Evolutionary conservation across 768 basidiomycete genomes (phyloP).

Genomic region (Amanita subjunquillea): DNA sequence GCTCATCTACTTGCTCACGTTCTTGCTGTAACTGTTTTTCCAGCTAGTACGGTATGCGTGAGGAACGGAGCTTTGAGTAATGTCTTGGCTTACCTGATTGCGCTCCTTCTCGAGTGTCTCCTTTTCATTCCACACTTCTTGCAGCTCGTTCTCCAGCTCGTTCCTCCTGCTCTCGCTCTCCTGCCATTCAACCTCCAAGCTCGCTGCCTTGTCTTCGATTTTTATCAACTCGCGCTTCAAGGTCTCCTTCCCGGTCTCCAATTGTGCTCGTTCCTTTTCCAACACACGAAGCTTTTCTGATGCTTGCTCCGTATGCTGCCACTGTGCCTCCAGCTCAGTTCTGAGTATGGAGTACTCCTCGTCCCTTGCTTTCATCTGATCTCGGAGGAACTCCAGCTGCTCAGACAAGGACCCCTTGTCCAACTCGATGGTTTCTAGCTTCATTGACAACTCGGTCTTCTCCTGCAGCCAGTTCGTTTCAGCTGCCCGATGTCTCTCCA

Average conservation of each 20-base stretch:
- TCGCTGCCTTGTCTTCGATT: slow-evolving; percentile 29
- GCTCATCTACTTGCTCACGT: slow-evolving; percentile 37
- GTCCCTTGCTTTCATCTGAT: slow-evolving; percentile 29
- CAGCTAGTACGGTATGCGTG: slow-evolving; percentile 24
- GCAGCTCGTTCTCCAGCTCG: slow-evolving; percentile 46
- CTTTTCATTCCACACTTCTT: slow-evolving; percentile 40
- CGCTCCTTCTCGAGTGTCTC: slow-evolving; percentile 48
- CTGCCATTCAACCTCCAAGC: slow-evolving; percentile 45
- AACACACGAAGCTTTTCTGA: slow-evolving; percentile 36
- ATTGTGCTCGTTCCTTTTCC: slow-evolving; percentile 21
- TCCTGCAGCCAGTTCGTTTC: slow-evolving; percentile 44
- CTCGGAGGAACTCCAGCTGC: slow-evolving; percentile 30
- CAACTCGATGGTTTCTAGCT: slow-evolving; percentile 30
- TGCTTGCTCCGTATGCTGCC: slow-evolving; percentile 50
- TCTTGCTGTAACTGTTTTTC: slow-evolving; percentile 42
- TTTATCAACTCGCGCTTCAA: slow-evolving; percentile 28
- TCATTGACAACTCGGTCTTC: slow-evolving; percentile 30
- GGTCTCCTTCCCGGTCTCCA: slow-evolving; percentile 30
- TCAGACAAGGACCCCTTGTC: slow-evolving; percentile 33
- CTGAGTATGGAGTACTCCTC: slow-evolving; percentile 41
- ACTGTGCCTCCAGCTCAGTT: slow-evolving; percentile 61
- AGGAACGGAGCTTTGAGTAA: background rate
- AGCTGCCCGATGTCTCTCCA: slow-evolving; percentile 28
- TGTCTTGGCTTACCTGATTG: slow-evolving; percentile 29
- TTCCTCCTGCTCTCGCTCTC: slow-evolving; percentile 43